Conservation (phyloP, 805 yeast species). For the Yarrowia deformans region DNA sequence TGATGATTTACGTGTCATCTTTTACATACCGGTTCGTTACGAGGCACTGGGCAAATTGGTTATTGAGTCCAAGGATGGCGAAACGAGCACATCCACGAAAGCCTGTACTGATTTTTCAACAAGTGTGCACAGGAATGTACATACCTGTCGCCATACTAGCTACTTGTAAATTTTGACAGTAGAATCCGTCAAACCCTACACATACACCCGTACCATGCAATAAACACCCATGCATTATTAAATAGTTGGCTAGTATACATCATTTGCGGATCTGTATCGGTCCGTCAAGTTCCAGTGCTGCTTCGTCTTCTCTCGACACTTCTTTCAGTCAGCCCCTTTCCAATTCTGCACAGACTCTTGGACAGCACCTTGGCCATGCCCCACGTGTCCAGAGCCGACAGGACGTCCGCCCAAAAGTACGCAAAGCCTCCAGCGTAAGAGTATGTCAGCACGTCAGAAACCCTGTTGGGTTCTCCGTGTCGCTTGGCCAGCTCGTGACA, state of each 20-base stretch:
- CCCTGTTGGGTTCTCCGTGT: slow-evolving; percentile 18
- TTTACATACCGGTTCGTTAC: no score
- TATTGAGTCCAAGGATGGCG: no score
- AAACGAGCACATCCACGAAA: no score
- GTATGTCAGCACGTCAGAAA: slow-evolving; percentile 16
- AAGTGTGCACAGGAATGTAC: no score
- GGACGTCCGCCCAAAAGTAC: slow-evolving; percentile 45
- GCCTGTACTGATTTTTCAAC: no score
- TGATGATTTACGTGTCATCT: no score
- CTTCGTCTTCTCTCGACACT: slow-evolving; percentile 29
- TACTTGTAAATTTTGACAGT: no score
- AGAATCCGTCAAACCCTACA: no score
- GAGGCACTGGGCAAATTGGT: no score
- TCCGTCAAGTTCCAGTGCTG: slow-evolving; percentile 17
- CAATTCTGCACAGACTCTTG: slow-evolving; percentile 39
- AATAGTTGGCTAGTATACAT: slow-evolving; percentile 29
- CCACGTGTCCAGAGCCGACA: slow-evolving; percentile 47
- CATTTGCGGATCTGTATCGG: not conserved
- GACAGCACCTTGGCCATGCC: slow-evolving; percentile 46
- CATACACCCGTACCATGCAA: no score
- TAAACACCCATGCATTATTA: not conserved
- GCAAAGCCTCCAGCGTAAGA: slow-evolving; percentile 44
- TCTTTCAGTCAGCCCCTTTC: slow-evolving; percentile 31
- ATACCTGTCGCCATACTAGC: no score
- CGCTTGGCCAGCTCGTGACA: slow-evolving; percentile 30